These are phyloP conservation scores for Podaxis sp. DNA, from an alignment of 768 basidiomycete species.

Conservation along the genomic window DNA sequence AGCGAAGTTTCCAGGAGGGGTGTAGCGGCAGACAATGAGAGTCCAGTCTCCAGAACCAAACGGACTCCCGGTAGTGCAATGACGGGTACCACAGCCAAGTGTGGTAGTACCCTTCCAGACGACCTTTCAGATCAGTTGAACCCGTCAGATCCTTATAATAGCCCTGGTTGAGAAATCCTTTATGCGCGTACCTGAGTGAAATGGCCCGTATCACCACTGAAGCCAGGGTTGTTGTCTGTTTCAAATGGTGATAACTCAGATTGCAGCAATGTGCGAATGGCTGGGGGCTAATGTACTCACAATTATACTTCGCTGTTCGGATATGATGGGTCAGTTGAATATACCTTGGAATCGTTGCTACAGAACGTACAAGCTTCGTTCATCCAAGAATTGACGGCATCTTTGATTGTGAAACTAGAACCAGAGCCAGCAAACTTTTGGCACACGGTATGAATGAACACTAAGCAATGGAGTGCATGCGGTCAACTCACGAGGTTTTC, in stretches of 20 bases:
- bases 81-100: conserved; percentile 45
- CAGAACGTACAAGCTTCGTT: conserved; percentile 26
- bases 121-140: conserved; percentile 28
- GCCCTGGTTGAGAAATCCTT: not conserved
- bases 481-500: conserved; percentile 27
- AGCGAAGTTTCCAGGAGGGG: conserved; percentile 26
- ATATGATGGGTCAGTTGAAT: not conserved
- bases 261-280: too few relatives aligned
- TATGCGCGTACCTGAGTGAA: conserved; percentile 28
- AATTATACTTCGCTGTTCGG: conserved; percentile 23
- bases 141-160: not conserved
- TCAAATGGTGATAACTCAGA: not conserved
- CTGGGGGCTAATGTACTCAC: too few relatives aligned
- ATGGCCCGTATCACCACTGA: conserved; percentile 28
- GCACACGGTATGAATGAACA: not conserved
- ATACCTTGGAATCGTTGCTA: not conserved
- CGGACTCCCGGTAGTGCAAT: conserved; percentile 33
- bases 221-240: conserved; percentile 29
- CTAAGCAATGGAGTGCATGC: not conserved
- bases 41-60: conserved; percentile 22
- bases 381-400: conserved; percentile 27
- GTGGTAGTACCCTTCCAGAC: conserved; percentile 56
- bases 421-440: conserved; percentile 23
- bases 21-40: conserved; percentile 29
- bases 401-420: conserved; percentile 17